Base-by-base conservation (phyloP, 139 green algal genomes). In the Chlamydomonas incerta region DNA sequence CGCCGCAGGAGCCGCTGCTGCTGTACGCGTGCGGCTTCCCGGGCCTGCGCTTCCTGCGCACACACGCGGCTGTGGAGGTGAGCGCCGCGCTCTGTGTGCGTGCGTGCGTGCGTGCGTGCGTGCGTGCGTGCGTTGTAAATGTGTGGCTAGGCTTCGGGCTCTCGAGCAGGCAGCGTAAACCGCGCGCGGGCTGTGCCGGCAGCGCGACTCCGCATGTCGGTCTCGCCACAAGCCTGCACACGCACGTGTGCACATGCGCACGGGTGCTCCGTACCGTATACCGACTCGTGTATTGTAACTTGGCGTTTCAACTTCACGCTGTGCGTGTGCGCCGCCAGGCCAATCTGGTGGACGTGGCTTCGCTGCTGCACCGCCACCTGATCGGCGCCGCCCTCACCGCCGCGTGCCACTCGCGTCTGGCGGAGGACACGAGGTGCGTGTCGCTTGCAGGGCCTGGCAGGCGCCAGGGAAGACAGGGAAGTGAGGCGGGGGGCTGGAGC, bases 1-100 rank as follows among this genome's bases (percentile, higher is more conserved):
- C 0, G 24, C 62, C 29, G 15, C 81, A 95, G 88, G 90, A 95
- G 82, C 95, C 95, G 14, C 90, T 98, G 84, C 80, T 98, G 87
- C 91, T 98, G 57, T 94, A 90, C 80, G 71, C 46, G 35, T 96
- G 93, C 82, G 77, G 76, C 24, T 98, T 93, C 80, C 35, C 86
- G 3, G 82, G 29, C 35, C 57, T 91, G 65, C 14, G 11, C 50
- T 87, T 91, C 77, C 62, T 60, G 34, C 75, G 76, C 62, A 84
- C 34, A 29, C 2, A 28, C 70, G 46, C 69, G 14, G 58, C 80
- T 3, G 75, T 84, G 60, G 68, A 91, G n/a, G 74, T 50, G 41
- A 50, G 41, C n/a, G n/a, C n/a, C n/a, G n/a, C n/a, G n/a, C n/a
- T n/a, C n/a, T n/a, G n/a, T n/a, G n/a, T n/a, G n/a, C n/a, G n/a